Base-by-base conservation (phyloP, 306 rosid genomes). In the Calophaca sinica region DNA sequence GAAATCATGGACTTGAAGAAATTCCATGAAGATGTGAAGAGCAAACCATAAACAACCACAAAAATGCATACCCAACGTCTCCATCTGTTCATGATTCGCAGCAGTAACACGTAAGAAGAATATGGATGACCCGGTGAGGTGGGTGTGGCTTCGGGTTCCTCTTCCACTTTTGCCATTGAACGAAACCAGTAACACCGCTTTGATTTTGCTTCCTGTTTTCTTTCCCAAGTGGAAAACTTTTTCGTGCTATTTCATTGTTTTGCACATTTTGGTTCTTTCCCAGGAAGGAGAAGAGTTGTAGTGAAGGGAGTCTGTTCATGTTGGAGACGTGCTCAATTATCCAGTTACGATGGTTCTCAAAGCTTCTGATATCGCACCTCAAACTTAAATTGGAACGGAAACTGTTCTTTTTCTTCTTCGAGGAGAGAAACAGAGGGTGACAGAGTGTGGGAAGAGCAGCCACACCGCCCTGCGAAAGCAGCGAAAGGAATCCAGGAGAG, bases 11-110 rank as follows among this genome's bases (percentile, higher is more conserved):
- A 79, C 63, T 79, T 81, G 32, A 90, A 84, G 70, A 82, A 76
- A 33, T 33, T 33, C 36, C 36, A 33, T 4, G 36, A 33, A 33
- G 36, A 33, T 8, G 82, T 74, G 39, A 87, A 64, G 44, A 88
- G 76, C 7, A 82, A 8, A 13, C 86, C 84, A 45, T 88, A 91
- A 1, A 87, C 87, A 4, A 84, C 35, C 57, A 87, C 82, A 39
- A 88, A 84, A 3, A 87, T 10, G 48, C 82, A 89, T 49, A 82
- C 89, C 97, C 97, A 91, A 4, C 82, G 83, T 60, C 86, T 87
- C 74, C 88, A 85, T 80, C 81, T 86, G 86, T 93, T 85, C 93
- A 86, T 84, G 13, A 80, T 48, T 38, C 62, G 59, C 2, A 87
- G 81, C 35, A 84, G 58, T 13, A 83, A 39, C 74, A 33, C 2